These are phyloP conservation scores for Candida arabinofermentans DNA, from an alignment of 805 yeast genomes.

Conservation along the genomic window DNA sequence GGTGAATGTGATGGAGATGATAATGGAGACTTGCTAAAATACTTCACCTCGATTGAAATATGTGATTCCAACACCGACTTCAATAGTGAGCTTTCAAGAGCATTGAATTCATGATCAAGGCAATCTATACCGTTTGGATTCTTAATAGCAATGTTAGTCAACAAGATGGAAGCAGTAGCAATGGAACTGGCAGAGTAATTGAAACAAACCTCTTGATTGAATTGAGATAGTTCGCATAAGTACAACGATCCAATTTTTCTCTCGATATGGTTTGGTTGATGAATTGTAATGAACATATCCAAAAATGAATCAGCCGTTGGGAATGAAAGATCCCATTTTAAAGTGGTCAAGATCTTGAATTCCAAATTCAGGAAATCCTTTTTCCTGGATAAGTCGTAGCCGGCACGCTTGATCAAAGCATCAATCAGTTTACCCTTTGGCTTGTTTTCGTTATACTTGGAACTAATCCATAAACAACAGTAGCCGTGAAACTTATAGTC, in stretches of 20 bases:
- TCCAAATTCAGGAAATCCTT: constrained; percentile 59
- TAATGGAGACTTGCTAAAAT: constrained; percentile 14
- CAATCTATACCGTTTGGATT: constrained; percentile 34
- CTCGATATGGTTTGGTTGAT: constrained; percentile 37
- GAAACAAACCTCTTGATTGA: constrained; percentile 55
- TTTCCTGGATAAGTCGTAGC: constrained; percentile 23
- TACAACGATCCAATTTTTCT: constrained; percentile 55
- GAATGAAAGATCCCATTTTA: constrained; percentile 60
- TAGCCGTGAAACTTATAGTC: constrained; percentile 38
- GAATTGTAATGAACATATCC: constrained; percentile 44
- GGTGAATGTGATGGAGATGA: constrained; percentile 2
- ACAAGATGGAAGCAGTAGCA: constrained; percentile 47
- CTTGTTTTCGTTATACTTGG: constrained; percentile 45
- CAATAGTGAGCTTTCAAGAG: constrained; percentile 26
- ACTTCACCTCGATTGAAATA: constrained; percentile 24
- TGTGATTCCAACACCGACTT: constrained; percentile 22
- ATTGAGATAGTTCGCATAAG: constrained; percentile 63
- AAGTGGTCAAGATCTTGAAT: constrained; percentile 55
- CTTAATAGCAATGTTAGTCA: constrained; percentile 44
- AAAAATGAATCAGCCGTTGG: constrained; percentile 63
- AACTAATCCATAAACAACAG: constrained; percentile 44
- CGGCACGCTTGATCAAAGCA: constrained; percentile 29
- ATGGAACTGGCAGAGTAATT: constrained; percentile 42
- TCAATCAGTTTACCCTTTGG: constrained; percentile 42
- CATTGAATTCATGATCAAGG: constrained; percentile 26